Evolutionary conservation across 2,329 filamentous ascomycete species (phyloP), one percentile per base, ranked within the genome.

Genomic region (Neopestalotiopsis sp.): DNA sequence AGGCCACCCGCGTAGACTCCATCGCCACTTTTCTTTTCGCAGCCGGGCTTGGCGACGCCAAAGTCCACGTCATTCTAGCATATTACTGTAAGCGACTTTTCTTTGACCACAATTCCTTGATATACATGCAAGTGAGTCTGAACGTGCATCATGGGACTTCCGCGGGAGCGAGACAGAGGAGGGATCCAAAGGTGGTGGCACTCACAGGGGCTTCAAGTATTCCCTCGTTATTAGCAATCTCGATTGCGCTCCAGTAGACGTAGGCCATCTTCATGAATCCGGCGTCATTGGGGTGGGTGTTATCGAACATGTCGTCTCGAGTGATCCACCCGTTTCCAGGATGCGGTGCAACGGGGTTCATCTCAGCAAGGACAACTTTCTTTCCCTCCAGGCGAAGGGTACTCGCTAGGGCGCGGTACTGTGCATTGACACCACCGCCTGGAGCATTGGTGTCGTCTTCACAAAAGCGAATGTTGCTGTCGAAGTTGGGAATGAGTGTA

Each of bases 251-350:
- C 30, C 62, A 67, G 69, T 69, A 75, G 13, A 71, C 68, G 5
- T 69, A 61, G 0, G 73, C 74, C 74, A 75, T 74, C 69, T 73
- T 74, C 5, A 56, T 24, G 67, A 69, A 68, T 1, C 74, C 74
- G 24, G 40, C 59, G 42, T 73, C 71, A 45, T 71, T 73, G 4
- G 73, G 74, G 58, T 74, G 74, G 17, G 67, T 71, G 3, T 65
- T 68, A 61, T 75, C 74, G 14, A 49, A 9, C n/a, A 72, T 63
- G 40, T 73, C 71, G 61, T 65, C 65, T 56, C 40, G 24, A 2
- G 34, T 67, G n/a, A 71, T 61, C 57, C 57, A 61, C 20, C 28
- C 34, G 10, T 38, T 38, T 38, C 34, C 34, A 1, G 34, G 34
- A 38, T 38, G 34, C 6, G 34, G 34, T 38, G 34, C 34, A 10